A percentile compares a stretch with the other conserved stretches of the same genome.
phyloP scores from a whole-genome alignment of 139 green algal species.

The Volvox africanus region DNA sequence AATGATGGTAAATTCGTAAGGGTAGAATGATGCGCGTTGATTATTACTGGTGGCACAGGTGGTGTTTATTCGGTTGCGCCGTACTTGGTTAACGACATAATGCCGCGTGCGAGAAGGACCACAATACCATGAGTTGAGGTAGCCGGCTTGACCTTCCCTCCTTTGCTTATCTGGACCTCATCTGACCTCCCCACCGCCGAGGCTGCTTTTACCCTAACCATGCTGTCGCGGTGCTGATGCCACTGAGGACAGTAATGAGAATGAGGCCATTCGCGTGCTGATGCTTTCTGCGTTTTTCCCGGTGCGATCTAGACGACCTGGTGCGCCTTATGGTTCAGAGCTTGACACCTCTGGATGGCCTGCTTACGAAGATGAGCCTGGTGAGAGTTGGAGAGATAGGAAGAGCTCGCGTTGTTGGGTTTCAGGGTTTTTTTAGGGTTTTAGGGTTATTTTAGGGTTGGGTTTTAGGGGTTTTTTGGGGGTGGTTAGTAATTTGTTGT shows the following conservation, averaged over 20 bases:
- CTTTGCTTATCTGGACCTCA: no score
- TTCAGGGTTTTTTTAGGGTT: no score
- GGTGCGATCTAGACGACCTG: conserved; percentile 13
- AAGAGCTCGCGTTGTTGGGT: no score
- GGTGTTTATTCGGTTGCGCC: no score
- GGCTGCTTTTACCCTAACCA: not conserved
- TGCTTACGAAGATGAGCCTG: conserved; percentile 30
- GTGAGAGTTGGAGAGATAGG: not conserved
- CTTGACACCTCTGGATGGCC: conserved; percentile 6
- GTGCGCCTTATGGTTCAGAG: conserved; percentile 14
- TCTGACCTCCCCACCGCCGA: no score
- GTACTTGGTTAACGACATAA: no score
- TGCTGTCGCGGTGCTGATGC: not conserved
- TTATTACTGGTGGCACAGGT: not conserved
- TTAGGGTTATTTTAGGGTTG: not conserved
- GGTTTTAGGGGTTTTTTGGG: not conserved
- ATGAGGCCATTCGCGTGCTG: not conserved
- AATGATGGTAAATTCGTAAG: no score
- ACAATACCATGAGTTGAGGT: not conserved
- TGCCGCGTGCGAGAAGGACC: not conserved
- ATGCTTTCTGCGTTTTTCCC: not conserved
- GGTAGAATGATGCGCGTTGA: not conserved
- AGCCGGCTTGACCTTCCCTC: no score
- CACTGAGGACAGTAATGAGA: not conserved
- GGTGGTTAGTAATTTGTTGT: not conserved